Percentiles rank a stretch among this genome's conserved stretches.
These are phyloP conservation scores for Malbranchea cinnamomea DNA, from an alignment of 2,329 filamentous ascomycete species.

Conservation along the genomic window DNA sequence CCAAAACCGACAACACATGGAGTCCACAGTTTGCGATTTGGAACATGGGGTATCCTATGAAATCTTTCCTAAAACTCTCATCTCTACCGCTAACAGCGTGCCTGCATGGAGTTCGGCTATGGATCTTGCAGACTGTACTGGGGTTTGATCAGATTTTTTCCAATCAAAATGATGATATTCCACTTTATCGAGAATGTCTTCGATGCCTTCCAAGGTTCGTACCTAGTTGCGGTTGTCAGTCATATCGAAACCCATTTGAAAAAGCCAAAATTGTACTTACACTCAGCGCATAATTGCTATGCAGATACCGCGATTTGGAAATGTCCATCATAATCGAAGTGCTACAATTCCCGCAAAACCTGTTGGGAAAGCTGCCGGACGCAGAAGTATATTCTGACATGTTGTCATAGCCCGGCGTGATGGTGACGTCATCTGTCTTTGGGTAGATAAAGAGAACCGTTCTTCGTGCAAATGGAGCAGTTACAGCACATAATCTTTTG, in stretches of 20 bases:
- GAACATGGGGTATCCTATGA: no score
- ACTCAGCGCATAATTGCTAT: constrained; percentile 3
- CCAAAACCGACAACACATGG: no score
- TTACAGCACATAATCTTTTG: constrained; percentile 12
- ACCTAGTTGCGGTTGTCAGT: not conserved
- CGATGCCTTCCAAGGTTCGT: constrained; percentile 4
- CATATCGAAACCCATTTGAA: not conserved
- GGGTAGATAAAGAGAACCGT: constrained; percentile 22
- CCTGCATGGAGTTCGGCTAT: no score
- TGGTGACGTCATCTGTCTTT: constrained; percentile 2
- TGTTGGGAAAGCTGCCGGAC: constrained; percentile 1
- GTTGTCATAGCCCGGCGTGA: constrained; percentile 2
- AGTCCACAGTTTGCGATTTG: no score
- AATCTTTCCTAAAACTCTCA: no score
- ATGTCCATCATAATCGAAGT: constrained; percentile 4
- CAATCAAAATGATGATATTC: constrained; percentile 2
- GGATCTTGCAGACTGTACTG: constrained; percentile 4
- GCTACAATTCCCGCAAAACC: constrained; percentile 4
- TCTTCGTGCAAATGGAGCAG: constrained; percentile 14
- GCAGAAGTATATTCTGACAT: constrained; percentile 3
- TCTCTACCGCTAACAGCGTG: no score
- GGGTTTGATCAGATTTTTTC: constrained; percentile 1
- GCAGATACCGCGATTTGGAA: constrained; percentile 1
- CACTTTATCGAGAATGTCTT: constrained; percentile 4
- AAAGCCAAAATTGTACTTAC: not conserved